These are phyloP conservation scores for Aquilaria sinensis DNA, from an alignment of 345 rosid species.

Conservation along the genomic window DNA sequence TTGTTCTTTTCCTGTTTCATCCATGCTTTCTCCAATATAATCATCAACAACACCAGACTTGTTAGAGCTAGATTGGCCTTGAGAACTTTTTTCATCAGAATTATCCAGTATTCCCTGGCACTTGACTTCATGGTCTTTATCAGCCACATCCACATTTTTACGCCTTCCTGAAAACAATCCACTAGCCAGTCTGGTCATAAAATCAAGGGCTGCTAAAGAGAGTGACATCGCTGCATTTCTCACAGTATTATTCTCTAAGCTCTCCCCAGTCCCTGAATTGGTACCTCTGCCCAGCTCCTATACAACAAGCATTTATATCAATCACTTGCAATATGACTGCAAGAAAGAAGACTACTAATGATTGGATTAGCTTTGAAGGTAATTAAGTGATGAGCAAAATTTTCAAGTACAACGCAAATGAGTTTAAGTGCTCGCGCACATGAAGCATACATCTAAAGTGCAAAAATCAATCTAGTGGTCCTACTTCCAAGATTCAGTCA, in stretches of 20 bases:
- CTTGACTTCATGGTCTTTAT: constrained; percentile 36
- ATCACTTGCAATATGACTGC: constrained; percentile 10
- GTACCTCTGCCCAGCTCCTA: constrained; percentile 40
- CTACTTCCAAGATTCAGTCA: not conserved
- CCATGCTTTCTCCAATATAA: constrained; percentile 25
- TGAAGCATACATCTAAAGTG: not conserved
- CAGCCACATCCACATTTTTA: constrained; percentile 39
- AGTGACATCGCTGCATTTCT: constrained; percentile 67
- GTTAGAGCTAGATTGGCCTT: constrained; percentile 38
- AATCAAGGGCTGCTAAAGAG: constrained; percentile 83
- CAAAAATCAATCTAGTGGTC: constrained; percentile 6
- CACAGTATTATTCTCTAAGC: constrained; percentile 40
- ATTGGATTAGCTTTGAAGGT: not conserved
- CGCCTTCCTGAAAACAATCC: constrained; percentile 78
- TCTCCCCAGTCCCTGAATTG: constrained; percentile 39
- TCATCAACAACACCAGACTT: constrained; percentile 31
- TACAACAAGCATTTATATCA: constrained; percentile 21
- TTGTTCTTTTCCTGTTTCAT: constrained; percentile 23
- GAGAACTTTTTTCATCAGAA: constrained; percentile 30
- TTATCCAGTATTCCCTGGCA: constrained; percentile 20
- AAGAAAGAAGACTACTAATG: not conserved
- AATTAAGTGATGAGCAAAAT: not conserved
- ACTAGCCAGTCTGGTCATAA: constrained; percentile 72
- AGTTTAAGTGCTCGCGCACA: not conserved
- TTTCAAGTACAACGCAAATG: constrained; percentile 4